These are phyloP conservation scores for Rubia yunnanensis DNA, from an alignment of 257 asterid species.

Conservation along the genomic window DNA sequence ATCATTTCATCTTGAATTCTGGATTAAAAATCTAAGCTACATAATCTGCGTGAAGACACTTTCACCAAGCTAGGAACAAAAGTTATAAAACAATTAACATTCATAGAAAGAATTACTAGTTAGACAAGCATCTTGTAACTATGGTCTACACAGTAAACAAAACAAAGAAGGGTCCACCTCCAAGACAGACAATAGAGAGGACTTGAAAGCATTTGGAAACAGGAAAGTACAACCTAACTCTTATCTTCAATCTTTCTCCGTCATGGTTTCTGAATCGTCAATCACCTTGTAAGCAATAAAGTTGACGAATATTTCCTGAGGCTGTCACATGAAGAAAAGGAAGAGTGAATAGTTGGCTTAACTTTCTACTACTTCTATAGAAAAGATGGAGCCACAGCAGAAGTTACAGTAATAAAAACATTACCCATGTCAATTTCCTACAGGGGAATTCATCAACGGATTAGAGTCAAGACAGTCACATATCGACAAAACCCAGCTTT, in stretches of 20 bases:
- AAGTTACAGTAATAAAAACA: neutral
- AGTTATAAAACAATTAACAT: conserved; percentile 4
- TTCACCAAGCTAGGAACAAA: neutral
- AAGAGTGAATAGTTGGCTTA: conserved; percentile 9
- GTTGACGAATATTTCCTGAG: conserved; percentile 87
- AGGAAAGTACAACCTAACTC: neutral
- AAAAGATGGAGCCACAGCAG: neutral
- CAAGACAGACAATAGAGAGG: neutral
- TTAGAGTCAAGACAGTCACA: neutral
- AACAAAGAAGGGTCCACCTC: conserved; percentile 9
- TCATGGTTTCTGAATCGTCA: conserved; percentile 8
- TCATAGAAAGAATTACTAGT: conserved; percentile 9
- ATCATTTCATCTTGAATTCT: conserved; percentile 1
- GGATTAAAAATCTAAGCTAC: neutral
- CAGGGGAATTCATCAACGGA: neutral
- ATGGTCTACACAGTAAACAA: conserved; percentile 18
- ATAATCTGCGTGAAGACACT: neutral
- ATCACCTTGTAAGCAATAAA: conserved; percentile 79
- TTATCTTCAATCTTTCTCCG: conserved; percentile 4
- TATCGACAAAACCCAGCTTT: neutral
- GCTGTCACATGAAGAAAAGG: conserved; percentile 37
- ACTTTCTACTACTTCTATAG: neutral
- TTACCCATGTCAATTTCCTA: neutral
- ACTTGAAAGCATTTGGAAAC: conserved; percentile 8
- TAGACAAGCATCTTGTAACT: conserved; percentile 17